Evolutionary conservation across 2,329 filamentous ascomycete genomes (phyloP).

Genomic region (Fusarium hostae): DNA sequence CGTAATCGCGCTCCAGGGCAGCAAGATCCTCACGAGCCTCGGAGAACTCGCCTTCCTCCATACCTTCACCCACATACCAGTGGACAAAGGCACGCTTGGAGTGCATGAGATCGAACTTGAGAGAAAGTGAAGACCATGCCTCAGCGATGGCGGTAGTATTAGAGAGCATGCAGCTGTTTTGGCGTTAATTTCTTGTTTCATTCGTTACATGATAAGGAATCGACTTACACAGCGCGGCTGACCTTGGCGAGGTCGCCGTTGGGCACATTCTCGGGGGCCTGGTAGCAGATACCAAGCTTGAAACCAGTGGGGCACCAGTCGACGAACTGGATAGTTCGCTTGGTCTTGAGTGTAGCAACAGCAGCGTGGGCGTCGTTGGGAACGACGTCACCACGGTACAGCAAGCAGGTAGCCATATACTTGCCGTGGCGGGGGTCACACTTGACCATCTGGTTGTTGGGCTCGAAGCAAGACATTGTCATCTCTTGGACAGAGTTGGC

Average conservation of each 20-base stretch:
- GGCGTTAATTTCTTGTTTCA: neutral
- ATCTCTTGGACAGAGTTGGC: constrained; percentile 98
- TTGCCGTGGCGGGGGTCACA: constrained; percentile 98
- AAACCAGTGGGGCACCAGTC: constrained; percentile 99
- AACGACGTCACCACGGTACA: constrained; percentile 98
- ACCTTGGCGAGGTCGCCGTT: constrained; percentile 98
- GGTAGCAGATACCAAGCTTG: constrained; percentile 99
- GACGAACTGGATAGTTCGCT: constrained; percentile 98
- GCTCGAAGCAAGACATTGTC: constrained; percentile 99
- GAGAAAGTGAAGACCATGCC: constrained; percentile 94
- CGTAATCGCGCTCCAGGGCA: constrained; percentile 97
- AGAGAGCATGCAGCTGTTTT: constrained; percentile 90
- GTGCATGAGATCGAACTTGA: constrained; percentile 99
- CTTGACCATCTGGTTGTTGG: constrained; percentile 99
- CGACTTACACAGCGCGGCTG: constrained; percentile 92
- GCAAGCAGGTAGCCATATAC: constrained; percentile 98
- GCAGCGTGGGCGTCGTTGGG: constrained; percentile 94
- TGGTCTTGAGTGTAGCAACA: constrained; percentile 97
- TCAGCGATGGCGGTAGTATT: constrained; percentile 99
- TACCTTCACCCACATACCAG: constrained; percentile 99
- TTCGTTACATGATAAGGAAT: neutral
- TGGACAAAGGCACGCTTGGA: constrained; percentile 99
- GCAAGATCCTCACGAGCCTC: constrained; percentile 99
- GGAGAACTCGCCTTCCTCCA: constrained; percentile 99
- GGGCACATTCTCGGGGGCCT: constrained; percentile 93